These are phyloP conservation scores for Cylindrotheca closterium DNA, from an alignment of 108 stramenopile genomes.

Conservation along the genomic window DNA sequence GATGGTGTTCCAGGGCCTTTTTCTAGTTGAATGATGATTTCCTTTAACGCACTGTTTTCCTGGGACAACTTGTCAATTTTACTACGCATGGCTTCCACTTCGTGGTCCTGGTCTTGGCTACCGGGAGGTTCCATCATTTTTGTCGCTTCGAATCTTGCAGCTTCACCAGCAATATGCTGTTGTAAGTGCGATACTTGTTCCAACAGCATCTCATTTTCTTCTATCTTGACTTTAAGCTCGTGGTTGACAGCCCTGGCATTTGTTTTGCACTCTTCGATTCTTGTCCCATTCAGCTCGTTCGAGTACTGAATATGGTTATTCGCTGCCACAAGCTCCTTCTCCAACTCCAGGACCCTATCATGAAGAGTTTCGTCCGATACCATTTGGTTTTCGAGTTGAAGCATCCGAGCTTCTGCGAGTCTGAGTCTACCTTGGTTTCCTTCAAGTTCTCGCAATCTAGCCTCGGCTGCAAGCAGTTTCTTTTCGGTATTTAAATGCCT, in stretches of 20 bases:
- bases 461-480: not conserved
- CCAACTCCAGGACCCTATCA: not conserved
- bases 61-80: slow-evolving; percentile 36
- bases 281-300: too few relatives aligned
- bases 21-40: slow-evolving; percentile 21
- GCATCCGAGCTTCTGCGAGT: not conserved
- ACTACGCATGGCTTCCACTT: slow-evolving; percentile 27
- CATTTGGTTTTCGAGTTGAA: not conserved
- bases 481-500: not conserved
- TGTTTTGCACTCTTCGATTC: too few relatives aligned
- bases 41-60: slow-evolving; percentile 36
- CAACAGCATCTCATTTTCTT: slow-evolving; percentile 19
- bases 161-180: slow-evolving; percentile 8
- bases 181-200: slow-evolving; percentile 25
- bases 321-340: not conserved
- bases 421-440: not conserved
- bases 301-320: too few relatives aligned
- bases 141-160: not conserved
- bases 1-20: not conserved
- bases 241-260: too few relatives aligned
- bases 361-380: not conserved
- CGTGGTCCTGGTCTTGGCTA: slow-evolving; percentile 14
- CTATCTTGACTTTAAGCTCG: slow-evolving; percentile 13
- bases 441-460: not conserved
- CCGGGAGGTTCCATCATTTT: not conserved